A percentile compares a stretch with the other conserved stretches of the same genome.
Conservation (phyloP, 2,329 filamentous ascomycete species). For the Aspergillus latus region DNA sequence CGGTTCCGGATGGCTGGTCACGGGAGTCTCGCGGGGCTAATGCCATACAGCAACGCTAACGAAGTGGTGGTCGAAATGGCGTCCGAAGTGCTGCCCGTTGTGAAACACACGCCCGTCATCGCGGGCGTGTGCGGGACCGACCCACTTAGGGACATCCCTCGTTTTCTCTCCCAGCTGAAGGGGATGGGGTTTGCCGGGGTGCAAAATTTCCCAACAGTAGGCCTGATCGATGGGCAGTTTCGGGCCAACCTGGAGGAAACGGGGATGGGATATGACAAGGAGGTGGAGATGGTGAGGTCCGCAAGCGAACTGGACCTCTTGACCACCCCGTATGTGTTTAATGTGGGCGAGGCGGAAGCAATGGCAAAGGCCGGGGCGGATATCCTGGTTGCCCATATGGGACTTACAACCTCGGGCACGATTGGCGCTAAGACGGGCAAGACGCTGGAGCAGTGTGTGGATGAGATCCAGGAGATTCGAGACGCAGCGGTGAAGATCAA, state of each 20-base stretch:
- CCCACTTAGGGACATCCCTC: constrained; percentile 63
- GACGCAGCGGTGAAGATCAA: constrained; percentile 60
- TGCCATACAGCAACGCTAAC: constrained; percentile 72
- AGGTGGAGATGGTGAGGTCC: constrained; percentile 65
- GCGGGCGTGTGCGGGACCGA: constrained; percentile 72
- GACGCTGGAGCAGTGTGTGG: constrained; percentile 64
- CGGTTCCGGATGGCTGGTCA: constrained; percentile 71
- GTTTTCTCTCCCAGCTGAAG: constrained; percentile 61
- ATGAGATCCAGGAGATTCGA: constrained; percentile 61
- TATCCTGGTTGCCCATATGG: constrained; percentile 68
- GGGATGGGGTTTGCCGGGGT: constrained; percentile 66
- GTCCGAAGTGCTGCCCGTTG: constrained; percentile 64
- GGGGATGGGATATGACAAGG: constrained; percentile 66
- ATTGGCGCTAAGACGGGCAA: constrained; percentile 65
- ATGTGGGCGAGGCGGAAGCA: constrained; percentile 57
- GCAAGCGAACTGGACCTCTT: constrained; percentile 62
- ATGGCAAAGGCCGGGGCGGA: constrained; percentile 68
- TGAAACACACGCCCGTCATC: constrained; percentile 63
- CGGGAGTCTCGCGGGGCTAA: constrained; percentile 66
- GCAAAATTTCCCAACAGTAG: constrained; percentile 73
- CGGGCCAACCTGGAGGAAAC: constrained; percentile 69
- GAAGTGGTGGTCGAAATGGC: constrained; percentile 70
- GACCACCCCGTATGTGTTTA: constrained; percentile 71
- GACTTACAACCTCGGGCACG: constrained; percentile 62
- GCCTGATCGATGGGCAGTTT: constrained; percentile 68